phyloP scores from a whole-genome alignment of 805 yeast genomes.

The Ogataea corticis region DNA sequence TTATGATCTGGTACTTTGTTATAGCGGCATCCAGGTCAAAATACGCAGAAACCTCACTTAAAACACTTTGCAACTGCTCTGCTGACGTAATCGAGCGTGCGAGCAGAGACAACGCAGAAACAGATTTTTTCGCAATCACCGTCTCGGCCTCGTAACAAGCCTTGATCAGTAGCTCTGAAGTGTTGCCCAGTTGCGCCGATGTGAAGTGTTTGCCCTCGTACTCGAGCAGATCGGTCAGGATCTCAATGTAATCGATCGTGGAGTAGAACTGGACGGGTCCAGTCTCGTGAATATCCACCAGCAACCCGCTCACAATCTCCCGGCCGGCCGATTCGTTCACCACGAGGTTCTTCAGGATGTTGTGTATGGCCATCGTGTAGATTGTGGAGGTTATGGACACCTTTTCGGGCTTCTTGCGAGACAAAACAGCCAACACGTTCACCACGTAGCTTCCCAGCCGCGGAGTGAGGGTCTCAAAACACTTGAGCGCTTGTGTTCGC shows the following conservation, averaged over 20 bases:
- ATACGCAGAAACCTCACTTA: conserved; percentile 1
- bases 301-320: conserved; percentile 37
- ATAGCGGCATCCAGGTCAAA: neutral
- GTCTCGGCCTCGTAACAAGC: conserved; percentile 42
- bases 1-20: conserved; percentile 16
- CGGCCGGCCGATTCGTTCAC: conserved; percentile 20
- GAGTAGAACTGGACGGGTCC: conserved; percentile 23
- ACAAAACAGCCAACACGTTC: conserved; percentile 32
- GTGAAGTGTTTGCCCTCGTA: conserved; percentile 39
- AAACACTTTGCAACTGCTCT: conserved; percentile 24
- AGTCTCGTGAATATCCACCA: conserved; percentile 36
- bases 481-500: conserved; percentile 69
- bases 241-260: conserved; percentile 60
- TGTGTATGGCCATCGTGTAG: conserved; percentile 53
- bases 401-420: conserved; percentile 27
- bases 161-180: conserved; percentile 34
- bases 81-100: conserved; percentile 26
- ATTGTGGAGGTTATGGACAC: conserved; percentile 46
- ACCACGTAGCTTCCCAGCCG: conserved; percentile 35
- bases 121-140: conserved; percentile 46
- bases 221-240: conserved; percentile 55
- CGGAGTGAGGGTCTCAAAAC: conserved; percentile 41
- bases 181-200: conserved; percentile 21
- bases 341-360: conserved; percentile 38
- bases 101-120: conserved; percentile 40